A percentile compares a stretch with the other conserved stretches of the same genome.
Conservation (phyloP, 2,329 filamentous ascomycete genomes). For the Fusarium kyushuense region DNA sequence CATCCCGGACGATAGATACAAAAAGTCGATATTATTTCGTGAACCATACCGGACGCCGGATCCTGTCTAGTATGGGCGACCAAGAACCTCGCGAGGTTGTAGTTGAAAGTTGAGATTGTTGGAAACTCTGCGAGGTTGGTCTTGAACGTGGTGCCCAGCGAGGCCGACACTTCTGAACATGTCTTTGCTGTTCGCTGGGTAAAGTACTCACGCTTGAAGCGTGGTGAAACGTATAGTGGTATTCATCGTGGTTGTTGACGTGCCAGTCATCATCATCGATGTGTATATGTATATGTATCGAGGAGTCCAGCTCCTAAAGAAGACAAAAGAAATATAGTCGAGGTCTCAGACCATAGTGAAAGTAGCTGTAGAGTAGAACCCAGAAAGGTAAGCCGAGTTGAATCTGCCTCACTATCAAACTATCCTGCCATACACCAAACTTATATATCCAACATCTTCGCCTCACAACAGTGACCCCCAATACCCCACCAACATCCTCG, state of each 20-base stretch:
- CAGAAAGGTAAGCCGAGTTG: neutral
- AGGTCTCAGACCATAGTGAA: neutral
- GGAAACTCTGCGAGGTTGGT: slow-evolving; percentile 19
- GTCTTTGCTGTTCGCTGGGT: slow-evolving; percentile 17
- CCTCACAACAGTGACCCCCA: neutral
- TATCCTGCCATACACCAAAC: slow-evolving; percentile 1
- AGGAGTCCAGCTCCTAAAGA: slow-evolving; percentile 31
- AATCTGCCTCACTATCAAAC: slow-evolving; percentile 10
- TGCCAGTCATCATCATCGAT: neutral
- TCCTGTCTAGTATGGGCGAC: slow-evolving; percentile 35
- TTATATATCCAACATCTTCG: slow-evolving; percentile 22
- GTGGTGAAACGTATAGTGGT: slow-evolving; percentile 29
- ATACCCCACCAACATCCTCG: neutral
- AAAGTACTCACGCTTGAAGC: slow-evolving; percentile 23
- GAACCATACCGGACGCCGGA: slow-evolving; percentile 24
- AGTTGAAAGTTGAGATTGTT: neutral
- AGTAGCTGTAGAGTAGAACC: neutral
- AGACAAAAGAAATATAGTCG: slow-evolving; percentile 2
- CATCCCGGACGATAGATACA: slow-evolving; percentile 10
- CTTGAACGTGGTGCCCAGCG: slow-evolving; percentile 40
- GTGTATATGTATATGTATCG: neutral
- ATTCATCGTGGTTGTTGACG: neutral
- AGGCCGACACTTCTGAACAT: slow-evolving; percentile 3
- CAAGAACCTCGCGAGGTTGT: slow-evolving; percentile 3
- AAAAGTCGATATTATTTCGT: neutral